A percentile compares a stretch with the other conserved stretches of the same genome.
Evolutionary conservation across 495 filamentous ascomycete species (phyloP).

Genomic region (Penicillium odoratum): DNA sequence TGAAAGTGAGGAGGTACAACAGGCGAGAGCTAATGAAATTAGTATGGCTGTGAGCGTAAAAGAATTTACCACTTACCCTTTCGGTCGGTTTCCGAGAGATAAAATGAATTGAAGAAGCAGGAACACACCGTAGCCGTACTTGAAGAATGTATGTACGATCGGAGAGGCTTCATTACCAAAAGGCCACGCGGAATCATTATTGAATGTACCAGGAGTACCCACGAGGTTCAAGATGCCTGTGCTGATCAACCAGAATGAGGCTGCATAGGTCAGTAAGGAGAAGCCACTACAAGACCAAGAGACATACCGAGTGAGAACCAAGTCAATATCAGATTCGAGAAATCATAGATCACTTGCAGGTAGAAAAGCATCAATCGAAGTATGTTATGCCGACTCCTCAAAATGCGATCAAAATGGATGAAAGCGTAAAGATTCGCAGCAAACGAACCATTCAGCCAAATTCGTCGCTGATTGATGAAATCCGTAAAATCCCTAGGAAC

Average conservation of each 20-base stretch:
- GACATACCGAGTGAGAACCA: constrained; percentile 82
- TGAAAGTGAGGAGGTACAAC: constrained; percentile 74
- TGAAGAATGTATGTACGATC: constrained; percentile 78
- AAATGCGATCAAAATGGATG: constrained; percentile 94
- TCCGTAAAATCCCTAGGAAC: constrained; percentile 85
- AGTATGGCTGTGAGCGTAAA: too few species aligned
- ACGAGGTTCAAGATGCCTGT: constrained; percentile 90
- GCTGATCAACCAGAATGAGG: constrained; percentile 89
- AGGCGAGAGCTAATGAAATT: constrained; percentile 49
- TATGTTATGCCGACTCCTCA: constrained; percentile 87
- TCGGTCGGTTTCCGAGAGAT: constrained; percentile 86
- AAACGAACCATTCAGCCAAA: constrained; percentile 94
- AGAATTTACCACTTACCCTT: constrained; percentile 51
- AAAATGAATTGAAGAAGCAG: constrained; percentile 89
- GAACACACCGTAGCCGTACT: constrained; percentile 83
- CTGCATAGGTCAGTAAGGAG: constrained; percentile 26
- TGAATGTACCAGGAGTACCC: constrained; percentile 55
- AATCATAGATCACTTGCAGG: constrained; percentile 88
- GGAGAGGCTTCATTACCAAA: constrained; percentile 77
- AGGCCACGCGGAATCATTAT: constrained; percentile 49
- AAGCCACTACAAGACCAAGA: constrained; percentile 40
- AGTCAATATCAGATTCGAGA: constrained; percentile 73
- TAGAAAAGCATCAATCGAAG: constrained; percentile 92
- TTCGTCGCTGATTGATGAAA: constrained; percentile 85
- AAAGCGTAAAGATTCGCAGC: constrained; percentile 87